These are phyloP conservation scores for Diplodia mutila DNA, from an alignment of 2,329 filamentous ascomycete genomes.

Conservation along the genomic window DNA sequence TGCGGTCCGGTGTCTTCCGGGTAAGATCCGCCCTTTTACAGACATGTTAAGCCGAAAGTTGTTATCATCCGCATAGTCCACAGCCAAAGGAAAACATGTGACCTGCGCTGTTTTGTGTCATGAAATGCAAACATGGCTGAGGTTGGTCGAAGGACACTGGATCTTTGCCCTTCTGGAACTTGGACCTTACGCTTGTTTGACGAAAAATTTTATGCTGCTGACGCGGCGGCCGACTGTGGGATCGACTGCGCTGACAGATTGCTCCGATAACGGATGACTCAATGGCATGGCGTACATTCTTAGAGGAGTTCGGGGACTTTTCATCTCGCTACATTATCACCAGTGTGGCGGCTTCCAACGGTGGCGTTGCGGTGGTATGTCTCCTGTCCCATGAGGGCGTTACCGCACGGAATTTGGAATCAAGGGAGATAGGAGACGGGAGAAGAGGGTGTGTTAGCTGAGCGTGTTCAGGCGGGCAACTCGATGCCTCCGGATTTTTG, in stretches of 20 bases:
- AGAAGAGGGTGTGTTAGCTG: background rate
- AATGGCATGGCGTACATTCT: constrained; percentile 15
- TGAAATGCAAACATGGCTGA: background rate
- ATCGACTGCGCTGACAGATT: background rate
- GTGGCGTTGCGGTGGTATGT: background rate
- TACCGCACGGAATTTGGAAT: background rate
- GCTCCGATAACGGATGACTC: background rate
- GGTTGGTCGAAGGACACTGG: background rate
- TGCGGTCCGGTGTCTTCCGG: background rate
- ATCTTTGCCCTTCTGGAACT: background rate
- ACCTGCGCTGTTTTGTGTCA: background rate
- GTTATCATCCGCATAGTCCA: background rate
- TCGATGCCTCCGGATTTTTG: background rate
- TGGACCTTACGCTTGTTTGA: background rate
- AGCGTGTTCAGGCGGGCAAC: no score
- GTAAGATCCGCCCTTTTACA: background rate
- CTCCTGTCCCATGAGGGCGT: background rate
- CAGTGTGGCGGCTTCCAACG: background rate
- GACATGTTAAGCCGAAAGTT: background rate
- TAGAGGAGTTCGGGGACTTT: background rate
- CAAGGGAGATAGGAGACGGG: background rate
- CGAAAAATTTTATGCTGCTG: background rate
- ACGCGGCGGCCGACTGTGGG: background rate
- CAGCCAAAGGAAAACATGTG: background rate
- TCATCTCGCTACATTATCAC: constrained; percentile 1